Evolutionary conservation across 495 filamentous ascomycete species (phyloP).

Genomic region (Neurospora sp.): DNA sequence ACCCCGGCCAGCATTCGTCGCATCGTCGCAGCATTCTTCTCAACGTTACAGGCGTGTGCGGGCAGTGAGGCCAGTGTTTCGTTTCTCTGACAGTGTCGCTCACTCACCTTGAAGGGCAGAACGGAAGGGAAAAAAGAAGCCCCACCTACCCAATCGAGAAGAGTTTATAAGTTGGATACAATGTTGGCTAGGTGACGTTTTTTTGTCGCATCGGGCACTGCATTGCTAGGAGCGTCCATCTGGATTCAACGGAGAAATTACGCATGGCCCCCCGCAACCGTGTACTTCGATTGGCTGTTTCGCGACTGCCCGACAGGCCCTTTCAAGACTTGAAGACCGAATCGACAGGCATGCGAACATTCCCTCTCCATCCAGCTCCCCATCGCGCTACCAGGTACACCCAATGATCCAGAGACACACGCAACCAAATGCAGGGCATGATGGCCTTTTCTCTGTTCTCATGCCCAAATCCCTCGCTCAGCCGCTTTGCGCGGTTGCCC

Average conservation of each 20-base stretch:
- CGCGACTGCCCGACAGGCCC: neutral
- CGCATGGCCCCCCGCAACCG: neutral
- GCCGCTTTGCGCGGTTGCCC: neutral
- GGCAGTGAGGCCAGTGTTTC: neutral
- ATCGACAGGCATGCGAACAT: neutral
- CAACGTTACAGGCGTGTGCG: neutral
- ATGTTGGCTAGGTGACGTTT: neutral
- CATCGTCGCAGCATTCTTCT: neutral
- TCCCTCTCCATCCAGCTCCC: neutral
- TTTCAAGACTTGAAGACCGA: neutral
- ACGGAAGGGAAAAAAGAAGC: neutral
- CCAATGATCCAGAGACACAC: neutral
- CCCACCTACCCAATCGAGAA: constrained; percentile 12
- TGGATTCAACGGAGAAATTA: neutral
- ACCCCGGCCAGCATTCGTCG: neutral
- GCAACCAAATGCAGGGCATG: neutral
- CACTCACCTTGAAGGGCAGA: neutral
- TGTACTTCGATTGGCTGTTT: constrained; percentile 5
- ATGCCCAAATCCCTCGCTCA: neutral
- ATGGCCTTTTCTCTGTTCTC: neutral
- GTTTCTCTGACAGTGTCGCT: neutral
- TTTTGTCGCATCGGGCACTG: neutral
- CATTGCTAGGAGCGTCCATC: neutral
- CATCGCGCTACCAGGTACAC: neutral
- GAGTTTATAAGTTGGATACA: neutral